phyloP scores from a whole-genome alignment of 2,329 filamentous ascomycete species.

The Fusarium sp. region DNA sequence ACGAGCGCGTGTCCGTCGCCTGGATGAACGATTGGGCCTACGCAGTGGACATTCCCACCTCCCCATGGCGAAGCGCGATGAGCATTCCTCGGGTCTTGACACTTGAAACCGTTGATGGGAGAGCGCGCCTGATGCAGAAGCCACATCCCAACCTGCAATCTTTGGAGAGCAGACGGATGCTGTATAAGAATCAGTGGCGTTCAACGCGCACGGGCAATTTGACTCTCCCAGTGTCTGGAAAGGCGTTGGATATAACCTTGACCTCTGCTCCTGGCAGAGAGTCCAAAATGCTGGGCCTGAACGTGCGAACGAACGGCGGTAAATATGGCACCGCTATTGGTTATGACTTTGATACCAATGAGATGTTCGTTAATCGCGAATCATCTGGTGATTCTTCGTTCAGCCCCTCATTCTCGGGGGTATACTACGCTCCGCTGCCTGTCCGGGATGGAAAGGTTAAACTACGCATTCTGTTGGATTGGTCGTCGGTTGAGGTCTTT shows the following conservation, averaged over 20 bases:
- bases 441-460: not conserved
- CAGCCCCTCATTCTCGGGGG: not conserved
- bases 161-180: rapidly evolving
- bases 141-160: not conserved
- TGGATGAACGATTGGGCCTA: not conserved
- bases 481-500: not conserved
- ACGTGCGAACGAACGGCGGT: not conserved
- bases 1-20: not conserved
- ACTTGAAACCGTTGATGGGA: not conserved
- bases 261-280: not conserved
- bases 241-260: not conserved
- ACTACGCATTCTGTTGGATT: not conserved
- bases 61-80: not conserved
- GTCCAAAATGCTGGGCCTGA: not conserved
- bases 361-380: not conserved
- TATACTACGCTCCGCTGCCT: not conserved
- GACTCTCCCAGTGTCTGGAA: not conserved
- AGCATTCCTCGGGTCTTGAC: not conserved
- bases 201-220: not conserved
- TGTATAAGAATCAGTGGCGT: not conserved
- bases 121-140: not conserved
- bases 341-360: not conserved
- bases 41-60: not conserved
- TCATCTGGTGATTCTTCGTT: not conserved
- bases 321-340: not conserved